Base-by-base conservation (phyloP, 495 filamentous ascomycete genomes). In the Physcia stellaris region DNA sequence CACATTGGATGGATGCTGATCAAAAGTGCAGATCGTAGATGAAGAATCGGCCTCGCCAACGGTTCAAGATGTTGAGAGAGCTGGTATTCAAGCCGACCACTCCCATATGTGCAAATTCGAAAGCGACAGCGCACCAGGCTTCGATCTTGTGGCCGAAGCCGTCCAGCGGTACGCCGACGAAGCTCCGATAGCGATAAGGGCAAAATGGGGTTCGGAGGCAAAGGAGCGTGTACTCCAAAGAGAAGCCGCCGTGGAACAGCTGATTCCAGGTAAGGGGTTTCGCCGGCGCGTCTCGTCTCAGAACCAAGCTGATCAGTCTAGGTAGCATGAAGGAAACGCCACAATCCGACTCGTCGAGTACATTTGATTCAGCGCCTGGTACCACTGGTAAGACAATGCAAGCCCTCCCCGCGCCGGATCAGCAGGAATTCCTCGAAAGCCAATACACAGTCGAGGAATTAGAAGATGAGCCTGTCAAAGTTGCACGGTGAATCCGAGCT, bases 91-190 rank as follows among this genome's bases (percentile, higher is more conserved):
- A 46, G 77, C 80, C 1, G 78, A 73, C n/a, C 85, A 93, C 53
- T 80, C 77, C n/a, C 67, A 73, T 24, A 90, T 93, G 82, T 86
- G 77, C 63, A 90, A 85, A 50, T 93, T 90, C 44, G 77, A 80
- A 22, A 75, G 72, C 45, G 69, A 73, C 16, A 72, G 64, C 40
- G 67, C 83, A 0, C 77, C 84, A 0, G 85, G 85, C 1, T 93
- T 78, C 47, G 68, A 76, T 30, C 75, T 77, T 13, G 67, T 93
- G 11, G 75, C 77, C 1, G 80, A 78, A 23, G 77, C 78, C 0
- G 60, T 93, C 10, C 64, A 73, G 27, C 70, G 80, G 15, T 93
- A 83, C 64, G 71, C 74, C 1, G 54, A 63, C 3, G 67, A 75
- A 32, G 75, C 75, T 1, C 72, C 73, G 1, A 45, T 59, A 1